Conservation (phyloP, 225 moss, liverwort and hornwort genomes). For the Sphagnum contortum region DNA sequence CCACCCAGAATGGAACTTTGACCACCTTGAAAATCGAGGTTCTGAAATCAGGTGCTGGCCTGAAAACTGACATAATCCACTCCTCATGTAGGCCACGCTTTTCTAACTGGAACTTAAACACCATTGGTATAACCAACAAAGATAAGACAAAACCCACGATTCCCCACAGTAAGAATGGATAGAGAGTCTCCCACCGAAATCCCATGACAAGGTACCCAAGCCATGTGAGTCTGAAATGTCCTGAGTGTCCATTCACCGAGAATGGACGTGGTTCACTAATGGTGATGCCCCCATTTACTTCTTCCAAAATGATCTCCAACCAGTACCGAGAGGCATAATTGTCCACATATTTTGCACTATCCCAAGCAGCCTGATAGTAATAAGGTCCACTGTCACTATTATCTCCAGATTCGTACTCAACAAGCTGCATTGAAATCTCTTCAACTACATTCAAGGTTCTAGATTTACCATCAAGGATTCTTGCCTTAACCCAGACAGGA, state of each 20-base stretch:
- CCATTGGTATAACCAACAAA: constrained; percentile 54
- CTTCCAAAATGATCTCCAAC: constrained; percentile 53
- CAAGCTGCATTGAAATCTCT: constrained; percentile 33
- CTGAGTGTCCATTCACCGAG: constrained; percentile 51
- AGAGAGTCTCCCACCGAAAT: constrained; percentile 53
- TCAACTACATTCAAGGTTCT: constrained; percentile 32
- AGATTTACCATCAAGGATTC: constrained; percentile 44
- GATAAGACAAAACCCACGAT: constrained; percentile 33
- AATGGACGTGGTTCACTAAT: constrained; percentile 60
- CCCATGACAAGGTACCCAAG: constrained; percentile 56
- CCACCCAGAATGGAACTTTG: constrained; percentile 64
- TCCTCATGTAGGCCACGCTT: constrained; percentile 43
- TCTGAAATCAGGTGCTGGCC: constrained; percentile 18
- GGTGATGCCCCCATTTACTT: constrained; percentile 16
- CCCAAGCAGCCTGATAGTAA: constrained; percentile 54
- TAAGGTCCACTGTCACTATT: constrained; percentile 21
- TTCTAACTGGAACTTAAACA: constrained; percentile 40
- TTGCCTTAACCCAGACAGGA: constrained; percentile 51
- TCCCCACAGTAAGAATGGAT: constrained; percentile 48
- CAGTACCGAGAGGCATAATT: constrained; percentile 50
- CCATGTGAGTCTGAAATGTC: constrained; percentile 43
- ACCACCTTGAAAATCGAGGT: constrained; percentile 31
- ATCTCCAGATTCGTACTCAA: constrained; percentile 11
- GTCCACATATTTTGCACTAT: constrained; percentile 35
- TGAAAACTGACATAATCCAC: constrained; percentile 55